Percentiles rank a stretch among this genome's conserved stretches.
phyloP scores from a whole-genome alignment of 176 grass and related monocot species.

The Eremochloa ophiuroides region DNA sequence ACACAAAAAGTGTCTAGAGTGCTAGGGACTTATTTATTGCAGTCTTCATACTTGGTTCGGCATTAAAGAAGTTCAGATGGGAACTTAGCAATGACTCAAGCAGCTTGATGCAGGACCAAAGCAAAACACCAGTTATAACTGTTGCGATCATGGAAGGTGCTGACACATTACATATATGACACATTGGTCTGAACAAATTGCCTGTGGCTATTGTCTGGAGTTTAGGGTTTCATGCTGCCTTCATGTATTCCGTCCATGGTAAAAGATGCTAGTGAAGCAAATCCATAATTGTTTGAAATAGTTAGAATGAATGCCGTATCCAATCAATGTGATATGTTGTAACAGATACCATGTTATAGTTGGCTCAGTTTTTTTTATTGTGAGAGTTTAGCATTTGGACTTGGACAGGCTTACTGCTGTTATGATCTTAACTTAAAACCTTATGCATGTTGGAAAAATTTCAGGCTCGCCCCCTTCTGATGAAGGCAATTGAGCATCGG shows the following conservation, averaged over 20 bases:
- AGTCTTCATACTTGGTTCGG: slow-evolving; percentile 16
- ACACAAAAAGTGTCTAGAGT: slow-evolving; percentile 29
- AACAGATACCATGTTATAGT: background rate
- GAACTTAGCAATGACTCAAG: slow-evolving; percentile 27
- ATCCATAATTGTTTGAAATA: slow-evolving; percentile 3
- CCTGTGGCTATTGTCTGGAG: background rate
- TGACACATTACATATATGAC: background rate
- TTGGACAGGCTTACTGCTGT: background rate
- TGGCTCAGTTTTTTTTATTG: background rate
- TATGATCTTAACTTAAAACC: slow-evolving; percentile 15
- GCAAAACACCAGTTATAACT: slow-evolving; percentile 8
- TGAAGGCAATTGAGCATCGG: slow-evolving; percentile 61
- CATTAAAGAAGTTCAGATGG: slow-evolving; percentile 33
- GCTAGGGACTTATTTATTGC: slow-evolving; percentile 27
- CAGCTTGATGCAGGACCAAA: slow-evolving; percentile 6
- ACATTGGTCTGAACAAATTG: background rate
- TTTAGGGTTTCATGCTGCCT: background rate
- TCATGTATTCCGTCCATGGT: background rate
- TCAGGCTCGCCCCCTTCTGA: slow-evolving; percentile 77
- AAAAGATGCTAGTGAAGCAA: background rate
- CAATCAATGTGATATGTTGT: background rate
- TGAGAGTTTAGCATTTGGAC: background rate
- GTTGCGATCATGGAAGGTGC: slow-evolving; percentile 1
- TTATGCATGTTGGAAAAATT: slow-evolving; percentile 19
- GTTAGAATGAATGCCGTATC: background rate